These are phyloP conservation scores for Kwoniella sp. DNA, from an alignment of 768 basidiomycete genomes.

Conservation along the genomic window DNA sequence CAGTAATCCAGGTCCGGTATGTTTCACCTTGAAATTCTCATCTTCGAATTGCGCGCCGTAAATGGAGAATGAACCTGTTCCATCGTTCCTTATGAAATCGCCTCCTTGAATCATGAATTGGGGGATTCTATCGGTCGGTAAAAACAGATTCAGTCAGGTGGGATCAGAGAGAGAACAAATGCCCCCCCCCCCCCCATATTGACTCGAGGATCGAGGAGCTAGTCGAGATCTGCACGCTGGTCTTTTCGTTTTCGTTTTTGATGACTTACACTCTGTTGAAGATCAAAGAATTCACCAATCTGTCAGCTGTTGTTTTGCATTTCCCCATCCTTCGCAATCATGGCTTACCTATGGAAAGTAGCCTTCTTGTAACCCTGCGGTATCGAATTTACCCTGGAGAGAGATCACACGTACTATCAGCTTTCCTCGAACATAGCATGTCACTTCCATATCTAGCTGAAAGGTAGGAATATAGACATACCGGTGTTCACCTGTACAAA, in stretches of 20 bases:
- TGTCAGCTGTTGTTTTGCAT: no score
- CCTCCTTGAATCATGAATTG: constrained; percentile 97
- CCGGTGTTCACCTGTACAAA: constrained; percentile 97
- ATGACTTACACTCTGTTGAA: constrained; percentile 67
- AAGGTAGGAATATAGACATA: constrained; percentile 53
- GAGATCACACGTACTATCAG: no score
- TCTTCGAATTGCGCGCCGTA: constrained; percentile 97
- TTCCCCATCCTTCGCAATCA: no score
- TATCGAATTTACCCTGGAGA: constrained; percentile 78
- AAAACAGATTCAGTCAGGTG: not conserved
- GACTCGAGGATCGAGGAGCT: no score
- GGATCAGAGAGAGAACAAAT: no score
- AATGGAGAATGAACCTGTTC: constrained; percentile 94
- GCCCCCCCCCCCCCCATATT: no score
- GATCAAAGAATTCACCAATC: not conserved
- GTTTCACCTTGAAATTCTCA: constrained; percentile 92
- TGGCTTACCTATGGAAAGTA: constrained; percentile 84
- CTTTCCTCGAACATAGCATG: no score
- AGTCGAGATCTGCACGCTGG: no score
- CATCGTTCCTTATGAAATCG: constrained; percentile 91
- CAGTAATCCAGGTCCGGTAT: constrained; percentile 78
- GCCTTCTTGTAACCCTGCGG: constrained; percentile 89
- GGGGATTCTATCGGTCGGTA: constrained; percentile 10
- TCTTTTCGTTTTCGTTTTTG: not conserved
- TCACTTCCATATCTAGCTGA: no score